Percentiles rank a stretch among this genome's conserved stretches.
Evolutionary conservation across 805 yeast species (phyloP).

Genomic region (Ogataea zsoltii): DNA sequence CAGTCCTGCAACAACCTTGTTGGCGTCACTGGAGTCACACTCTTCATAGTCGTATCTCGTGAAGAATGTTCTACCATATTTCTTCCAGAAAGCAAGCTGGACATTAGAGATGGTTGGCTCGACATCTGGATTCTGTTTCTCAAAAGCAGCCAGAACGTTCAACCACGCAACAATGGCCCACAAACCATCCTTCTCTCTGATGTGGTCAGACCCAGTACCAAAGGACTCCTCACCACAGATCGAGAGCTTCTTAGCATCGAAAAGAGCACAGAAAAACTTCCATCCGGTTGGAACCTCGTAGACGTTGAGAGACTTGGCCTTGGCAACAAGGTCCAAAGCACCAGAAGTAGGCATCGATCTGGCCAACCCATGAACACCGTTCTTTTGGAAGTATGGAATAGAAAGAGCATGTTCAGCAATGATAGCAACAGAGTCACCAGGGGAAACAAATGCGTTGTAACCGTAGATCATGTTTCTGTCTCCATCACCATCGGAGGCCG

Average conservation of each 20-base stretch:
- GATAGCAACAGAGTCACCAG: constrained; percentile 97
- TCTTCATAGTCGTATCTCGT: constrained; percentile 94
- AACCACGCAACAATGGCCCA: constrained; percentile 99
- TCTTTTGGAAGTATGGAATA: constrained; percentile 87
- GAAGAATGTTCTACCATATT: constrained; percentile 95
- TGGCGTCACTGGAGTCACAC: constrained; percentile 74
- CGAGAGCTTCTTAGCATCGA: constrained; percentile 89
- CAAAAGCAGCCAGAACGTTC: constrained; percentile 86
- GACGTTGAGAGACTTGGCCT: constrained; percentile 64
- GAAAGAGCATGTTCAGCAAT: constrained; percentile 87
- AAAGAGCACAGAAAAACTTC: constrained; percentile 96
- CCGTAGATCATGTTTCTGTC: constrained; percentile 99
- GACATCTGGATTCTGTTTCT: constrained; percentile 48
- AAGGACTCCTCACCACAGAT: constrained; percentile 98
- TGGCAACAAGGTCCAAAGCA: constrained; percentile 91
- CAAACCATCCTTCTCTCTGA: constrained; percentile 95
- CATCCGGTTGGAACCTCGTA: constrained; percentile 99
- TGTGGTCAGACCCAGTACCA: constrained; percentile 97
- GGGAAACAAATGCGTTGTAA: constrained; percentile 90
- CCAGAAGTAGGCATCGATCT: constrained; percentile 97
- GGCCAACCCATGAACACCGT: constrained; percentile 90
- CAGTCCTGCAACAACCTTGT: constrained; percentile 59
- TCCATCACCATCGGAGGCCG: constrained; percentile 99
- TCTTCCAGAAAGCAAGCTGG: constrained; percentile 83
- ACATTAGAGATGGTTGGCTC: constrained; percentile 69